phyloP scores from a whole-genome alignment of 1,139 yeast genomes.

The Taphrina wiesneri region DNA sequence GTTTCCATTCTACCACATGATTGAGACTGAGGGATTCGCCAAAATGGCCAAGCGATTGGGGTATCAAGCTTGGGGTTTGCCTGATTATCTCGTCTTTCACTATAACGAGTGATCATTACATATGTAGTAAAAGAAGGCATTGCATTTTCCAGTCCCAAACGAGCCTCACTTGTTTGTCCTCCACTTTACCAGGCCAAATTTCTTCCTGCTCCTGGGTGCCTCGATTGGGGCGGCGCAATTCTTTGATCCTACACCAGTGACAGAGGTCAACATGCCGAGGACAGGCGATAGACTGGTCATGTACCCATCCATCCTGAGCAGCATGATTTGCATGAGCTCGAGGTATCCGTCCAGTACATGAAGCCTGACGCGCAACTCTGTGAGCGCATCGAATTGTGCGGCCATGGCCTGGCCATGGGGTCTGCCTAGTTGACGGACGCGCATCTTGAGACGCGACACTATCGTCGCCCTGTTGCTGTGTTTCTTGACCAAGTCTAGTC shows the following conservation, averaged over 20 bases:
- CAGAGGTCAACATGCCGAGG: neutral
- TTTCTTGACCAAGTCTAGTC: neutral
- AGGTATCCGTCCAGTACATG: neutral
- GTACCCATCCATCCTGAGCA: neutral
- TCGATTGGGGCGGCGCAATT: neutral
- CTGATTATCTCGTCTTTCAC: constrained; percentile 90
- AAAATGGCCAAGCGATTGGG: constrained; percentile 95
- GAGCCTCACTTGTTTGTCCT: neutral
- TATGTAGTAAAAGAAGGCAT: neutral
- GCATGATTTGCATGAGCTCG: neutral
- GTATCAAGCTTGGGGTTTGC: constrained; percentile 86
- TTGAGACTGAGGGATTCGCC: constrained; percentile 98
- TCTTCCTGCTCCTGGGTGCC: neutral
- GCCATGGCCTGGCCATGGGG: neutral
- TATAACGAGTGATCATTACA: constrained; percentile 43
- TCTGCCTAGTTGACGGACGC: neutral
- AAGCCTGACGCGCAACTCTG: neutral
- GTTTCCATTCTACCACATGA: constrained; percentile 92
- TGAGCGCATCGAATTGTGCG: neutral
- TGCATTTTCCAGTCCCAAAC: neutral
- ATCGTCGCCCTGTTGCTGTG: neutral
- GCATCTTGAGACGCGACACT: neutral
- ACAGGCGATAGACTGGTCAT: neutral
- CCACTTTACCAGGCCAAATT: neutral
- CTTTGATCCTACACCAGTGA: neutral